A percentile compares a stretch with the other conserved stretches of the same genome.
These are phyloP conservation scores for Byssothecium circinans DNA, from an alignment of 2,329 filamentous ascomycete species.

Conservation along the genomic window DNA sequence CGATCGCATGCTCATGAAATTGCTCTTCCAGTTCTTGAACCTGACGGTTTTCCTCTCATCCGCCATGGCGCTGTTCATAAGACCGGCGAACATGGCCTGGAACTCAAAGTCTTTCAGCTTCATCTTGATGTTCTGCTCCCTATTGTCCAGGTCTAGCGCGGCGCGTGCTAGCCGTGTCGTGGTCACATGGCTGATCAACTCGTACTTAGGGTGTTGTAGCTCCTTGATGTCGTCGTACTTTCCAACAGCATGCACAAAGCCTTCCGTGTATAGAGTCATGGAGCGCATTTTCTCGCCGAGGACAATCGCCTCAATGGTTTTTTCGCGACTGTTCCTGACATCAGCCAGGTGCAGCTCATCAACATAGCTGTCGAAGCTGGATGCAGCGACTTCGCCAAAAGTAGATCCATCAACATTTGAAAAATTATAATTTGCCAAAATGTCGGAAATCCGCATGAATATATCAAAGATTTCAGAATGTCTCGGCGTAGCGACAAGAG, in stretches of 20 bases:
- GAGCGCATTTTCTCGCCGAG: slow-evolving; percentile 85
- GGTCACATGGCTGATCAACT: slow-evolving; percentile 69
- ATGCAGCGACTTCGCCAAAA: slow-evolving; percentile 62
- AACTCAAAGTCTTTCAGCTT: slow-evolving; percentile 90
- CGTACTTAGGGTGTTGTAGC: slow-evolving; percentile 68
- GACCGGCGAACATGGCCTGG: slow-evolving; percentile 82
- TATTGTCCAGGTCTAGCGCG: slow-evolving; percentile 74
- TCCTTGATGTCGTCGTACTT: slow-evolving; percentile 75
- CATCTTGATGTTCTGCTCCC: slow-evolving; percentile 68
- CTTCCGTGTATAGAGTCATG: slow-evolving; percentile 81
- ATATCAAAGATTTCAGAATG: slow-evolving; percentile 60
- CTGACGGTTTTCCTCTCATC: slow-evolving; percentile 75
- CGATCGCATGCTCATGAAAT: slow-evolving; percentile 73
- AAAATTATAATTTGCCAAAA: slow-evolving; percentile 61
- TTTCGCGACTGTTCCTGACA: slow-evolving; percentile 78
- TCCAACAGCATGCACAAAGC: slow-evolving; percentile 86
- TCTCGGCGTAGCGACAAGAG: slow-evolving; percentile 60
- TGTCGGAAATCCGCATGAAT: slow-evolving; percentile 62
- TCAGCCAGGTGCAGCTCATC: slow-evolving; percentile 78
- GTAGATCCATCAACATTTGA: slow-evolving; percentile 64
- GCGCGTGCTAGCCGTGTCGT: slow-evolving; percentile 80
- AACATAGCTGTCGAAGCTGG: slow-evolving; percentile 73
- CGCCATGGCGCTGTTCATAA: slow-evolving; percentile 79
- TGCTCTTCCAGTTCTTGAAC: slow-evolving; percentile 80
- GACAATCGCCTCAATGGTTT: slow-evolving; percentile 86